Evolutionary conservation across 345 rosid genomes (phyloP).

Genomic region (Excoecaria agallocha): DNA sequence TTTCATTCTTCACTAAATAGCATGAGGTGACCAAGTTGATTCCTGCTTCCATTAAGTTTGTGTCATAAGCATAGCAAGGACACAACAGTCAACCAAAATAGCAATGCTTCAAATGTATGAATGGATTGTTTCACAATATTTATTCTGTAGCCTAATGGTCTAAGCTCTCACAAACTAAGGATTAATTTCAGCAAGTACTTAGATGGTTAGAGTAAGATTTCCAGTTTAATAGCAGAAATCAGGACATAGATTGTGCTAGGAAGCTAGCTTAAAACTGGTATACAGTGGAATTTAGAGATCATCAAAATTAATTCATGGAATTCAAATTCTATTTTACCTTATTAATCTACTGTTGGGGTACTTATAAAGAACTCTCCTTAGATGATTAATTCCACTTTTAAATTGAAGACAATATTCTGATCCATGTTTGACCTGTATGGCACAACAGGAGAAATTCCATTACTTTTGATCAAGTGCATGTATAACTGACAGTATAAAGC

Average conservation of each 20-base stretch:
- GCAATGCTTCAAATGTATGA: neutral
- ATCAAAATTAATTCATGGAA: neutral
- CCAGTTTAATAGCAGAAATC: neutral
- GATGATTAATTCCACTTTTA: conserved; percentile 67
- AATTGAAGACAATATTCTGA: conserved; percentile 54
- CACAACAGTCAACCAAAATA: conserved; percentile 6
- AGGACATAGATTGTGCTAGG: neutral
- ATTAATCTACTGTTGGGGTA: conserved; percentile 70
- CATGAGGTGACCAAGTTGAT: conserved; percentile 81
- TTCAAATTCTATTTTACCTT: conserved; percentile 44
- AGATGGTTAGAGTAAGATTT: neutral
- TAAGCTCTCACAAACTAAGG: neutral
- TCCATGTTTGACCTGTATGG: conserved; percentile 68
- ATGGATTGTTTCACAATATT: neutral
- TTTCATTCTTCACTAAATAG: too few species aligned
- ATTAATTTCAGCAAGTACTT: too few species aligned
- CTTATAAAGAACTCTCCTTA: conserved; percentile 72
- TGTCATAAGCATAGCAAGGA: conserved; percentile 22
- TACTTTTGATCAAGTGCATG: conserved; percentile 60
- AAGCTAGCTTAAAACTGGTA: neutral
- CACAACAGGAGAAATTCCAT: conserved; percentile 15
- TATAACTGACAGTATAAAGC: conserved; percentile 67
- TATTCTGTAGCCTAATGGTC: neutral
- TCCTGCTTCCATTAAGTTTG: conserved; percentile 49
- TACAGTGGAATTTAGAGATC: conserved; percentile 3